Evolutionary conservation across 345 rosid species (phyloP).

Genomic region (Boechera retrofracta): DNA sequence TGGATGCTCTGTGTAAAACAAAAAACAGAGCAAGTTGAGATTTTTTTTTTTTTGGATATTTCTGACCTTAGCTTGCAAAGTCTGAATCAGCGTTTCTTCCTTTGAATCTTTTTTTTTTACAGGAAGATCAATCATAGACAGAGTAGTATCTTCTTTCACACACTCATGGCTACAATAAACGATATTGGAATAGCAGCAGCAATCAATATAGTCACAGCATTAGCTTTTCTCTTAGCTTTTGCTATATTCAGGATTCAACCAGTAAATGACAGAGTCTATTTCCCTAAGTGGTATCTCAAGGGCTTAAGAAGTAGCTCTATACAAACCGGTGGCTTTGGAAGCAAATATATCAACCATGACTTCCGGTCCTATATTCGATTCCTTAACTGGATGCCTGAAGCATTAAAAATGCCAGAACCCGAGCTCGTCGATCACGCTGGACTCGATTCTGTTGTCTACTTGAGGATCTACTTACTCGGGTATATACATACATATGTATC

Average conservation of each 20-base stretch:
- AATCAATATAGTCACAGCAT: conserved; percentile 78
- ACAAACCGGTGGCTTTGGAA: conserved; percentile 60
- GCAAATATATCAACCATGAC: conserved; percentile 80
- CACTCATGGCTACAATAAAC: conserved; percentile 69
- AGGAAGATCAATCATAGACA: conserved; percentile 25
- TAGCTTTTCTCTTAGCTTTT: conserved; percentile 76
- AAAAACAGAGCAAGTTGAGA: conserved; percentile 14
- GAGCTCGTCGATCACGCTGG: conserved; percentile 93
- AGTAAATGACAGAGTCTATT: conserved; percentile 88
- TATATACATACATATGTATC: conserved; percentile 36
- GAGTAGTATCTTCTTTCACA: conserved; percentile 22
- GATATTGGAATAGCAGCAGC: conserved; percentile 90
- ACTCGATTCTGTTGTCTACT: conserved; percentile 85
- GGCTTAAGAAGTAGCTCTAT: conserved; percentile 78
- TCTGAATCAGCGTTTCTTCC: conserved; percentile 27
- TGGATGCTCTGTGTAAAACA: conserved; percentile 10
- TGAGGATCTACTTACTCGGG: conserved; percentile 91
- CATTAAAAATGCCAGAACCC: conserved; percentile 90
- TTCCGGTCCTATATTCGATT: conserved; percentile 69
- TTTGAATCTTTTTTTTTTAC: neutral
- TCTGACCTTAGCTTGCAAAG: neutral
- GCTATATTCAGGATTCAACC: conserved; percentile 91
- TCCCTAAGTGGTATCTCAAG: conserved; percentile 91
- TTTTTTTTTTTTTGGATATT: conserved; percentile 1
- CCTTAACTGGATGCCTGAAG: conserved; percentile 94